A percentile compares a stretch with the other conserved stretches of the same genome.
Evolutionary conservation across 129 eudicot genomes (phyloP).

Genomic region (Helianthus tuberosus): DNA sequence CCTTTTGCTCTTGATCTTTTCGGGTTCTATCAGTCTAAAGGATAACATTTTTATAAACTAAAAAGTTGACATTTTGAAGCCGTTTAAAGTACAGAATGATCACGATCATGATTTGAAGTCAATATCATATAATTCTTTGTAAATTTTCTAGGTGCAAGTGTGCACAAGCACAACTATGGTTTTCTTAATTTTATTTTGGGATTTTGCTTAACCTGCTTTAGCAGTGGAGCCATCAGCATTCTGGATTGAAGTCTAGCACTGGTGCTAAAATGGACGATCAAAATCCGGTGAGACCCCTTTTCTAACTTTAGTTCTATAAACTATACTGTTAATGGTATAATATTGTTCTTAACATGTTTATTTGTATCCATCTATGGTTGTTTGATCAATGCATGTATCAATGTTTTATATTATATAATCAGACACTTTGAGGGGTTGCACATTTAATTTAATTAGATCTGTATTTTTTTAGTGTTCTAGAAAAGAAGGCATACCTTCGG

Average conservation of each 20-base stretch:
- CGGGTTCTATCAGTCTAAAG: neutral
- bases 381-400: neutral
- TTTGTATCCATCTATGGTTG: neutral
- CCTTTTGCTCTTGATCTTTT: neutral
- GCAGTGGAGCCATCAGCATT: slow-evolving; percentile 52
- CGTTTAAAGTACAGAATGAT: neutral
- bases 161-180: neutral
- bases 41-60: neutral
- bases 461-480: slow-evolving; percentile 40
- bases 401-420: neutral
- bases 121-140: neutral
- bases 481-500: slow-evolving; percentile 44
- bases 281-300: slow-evolving; percentile 39
- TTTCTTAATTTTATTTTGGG: neutral
- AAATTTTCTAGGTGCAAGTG: neutral
- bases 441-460: neutral
- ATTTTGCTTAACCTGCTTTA: slow-evolving; percentile 26
- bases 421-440: neutral
- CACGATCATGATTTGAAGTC: neutral
- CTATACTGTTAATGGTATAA: neutral
- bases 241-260: slow-evolving; percentile 43
- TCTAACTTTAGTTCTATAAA: neutral
- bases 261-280: slow-evolving; percentile 37
- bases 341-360: neutral
- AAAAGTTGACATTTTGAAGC: neutral